A percentile compares a stretch with the other conserved stretches of the same genome.
These are phyloP conservation scores for Triticum dicoccoides DNA, from an alignment of 176 grass and related monocot genomes.

Conservation along the genomic window DNA sequence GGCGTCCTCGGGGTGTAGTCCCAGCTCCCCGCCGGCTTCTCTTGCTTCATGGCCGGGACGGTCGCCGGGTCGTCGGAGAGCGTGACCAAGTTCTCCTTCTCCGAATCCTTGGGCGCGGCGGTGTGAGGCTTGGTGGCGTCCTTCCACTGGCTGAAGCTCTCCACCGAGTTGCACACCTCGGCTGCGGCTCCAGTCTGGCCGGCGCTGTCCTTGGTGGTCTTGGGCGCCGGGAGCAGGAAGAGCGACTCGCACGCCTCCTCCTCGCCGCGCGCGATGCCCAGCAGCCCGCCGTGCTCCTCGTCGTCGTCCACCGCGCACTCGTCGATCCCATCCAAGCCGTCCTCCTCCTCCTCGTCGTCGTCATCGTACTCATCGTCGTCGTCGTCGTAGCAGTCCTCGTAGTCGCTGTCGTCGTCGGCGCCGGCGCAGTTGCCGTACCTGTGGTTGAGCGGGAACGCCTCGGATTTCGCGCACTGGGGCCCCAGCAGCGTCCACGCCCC, in stretches of 20 bases:
- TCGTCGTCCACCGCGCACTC: constrained; percentile 58
- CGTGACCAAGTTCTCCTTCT: constrained; percentile 48
- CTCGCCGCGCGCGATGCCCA: constrained; percentile 57
- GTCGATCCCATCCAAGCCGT: constrained; percentile 50
- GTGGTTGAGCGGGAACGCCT: constrained; percentile 75
- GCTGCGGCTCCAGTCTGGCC: no score
- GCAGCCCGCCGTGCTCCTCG: constrained; percentile 32
- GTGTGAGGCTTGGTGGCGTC: constrained; percentile 55
- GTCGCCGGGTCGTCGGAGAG: constrained; percentile 28
- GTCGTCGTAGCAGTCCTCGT: constrained; percentile 41
- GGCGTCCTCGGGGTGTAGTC: constrained; percentile 49
- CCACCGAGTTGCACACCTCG: constrained; percentile 46
- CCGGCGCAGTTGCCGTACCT: constrained; percentile 72
- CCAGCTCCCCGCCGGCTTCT: background rate
- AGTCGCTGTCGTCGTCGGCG: constrained; percentile 45
- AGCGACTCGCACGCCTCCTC: constrained; percentile 86
- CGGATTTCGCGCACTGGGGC: constrained; percentile 35
- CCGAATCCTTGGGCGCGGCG: constrained; percentile 31
- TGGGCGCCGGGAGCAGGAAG: constrained; percentile 65
- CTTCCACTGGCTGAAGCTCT: constrained; percentile 83
- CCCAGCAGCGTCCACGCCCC: constrained; percentile 29
- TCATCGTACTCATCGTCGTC: constrained; percentile 45
- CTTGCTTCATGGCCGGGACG: constrained; percentile 9
- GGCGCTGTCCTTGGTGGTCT: constrained; percentile 11
- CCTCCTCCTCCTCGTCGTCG: constrained; percentile 37